A percentile compares a stretch with the other conserved stretches of the same genome.
phyloP scores from a whole-genome alignment of 2,329 filamentous ascomycete genomes.

The Microdochium bolleyi region DNA sequence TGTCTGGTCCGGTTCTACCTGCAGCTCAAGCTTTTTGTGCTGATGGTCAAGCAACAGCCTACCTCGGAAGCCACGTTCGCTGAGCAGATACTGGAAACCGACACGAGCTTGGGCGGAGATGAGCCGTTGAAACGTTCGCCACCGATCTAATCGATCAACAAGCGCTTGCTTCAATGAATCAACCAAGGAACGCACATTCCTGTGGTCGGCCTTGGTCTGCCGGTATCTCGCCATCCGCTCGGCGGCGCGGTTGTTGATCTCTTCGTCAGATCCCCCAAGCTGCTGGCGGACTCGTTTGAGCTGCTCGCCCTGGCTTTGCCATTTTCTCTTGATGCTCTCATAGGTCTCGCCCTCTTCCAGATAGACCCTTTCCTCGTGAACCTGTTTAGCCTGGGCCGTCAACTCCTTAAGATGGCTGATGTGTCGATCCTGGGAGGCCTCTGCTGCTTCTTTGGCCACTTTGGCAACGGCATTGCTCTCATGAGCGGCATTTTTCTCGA shows the following conservation, averaged over 20 bases:
- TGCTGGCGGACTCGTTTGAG: conserved; percentile 47
- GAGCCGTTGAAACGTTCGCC: conserved; percentile 71
- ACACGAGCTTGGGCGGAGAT: conserved; percentile 82
- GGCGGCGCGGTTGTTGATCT: conserved; percentile 47
- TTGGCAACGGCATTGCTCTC: conserved; percentile 40
- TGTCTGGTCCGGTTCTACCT: conserved; percentile 65
- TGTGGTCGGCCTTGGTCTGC: conserved; percentile 30
- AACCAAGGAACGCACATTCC: conserved; percentile 33
- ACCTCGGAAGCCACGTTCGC: conserved; percentile 83
- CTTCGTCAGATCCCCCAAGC: conserved; percentile 55
- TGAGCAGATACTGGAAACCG: conserved; percentile 82
- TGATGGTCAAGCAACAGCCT: conserved; percentile 71
- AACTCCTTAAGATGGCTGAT: conserved; percentile 42
- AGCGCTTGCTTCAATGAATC: conserved; percentile 50
- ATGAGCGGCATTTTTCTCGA: conserved; percentile 54
- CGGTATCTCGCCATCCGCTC: conserved; percentile 31
- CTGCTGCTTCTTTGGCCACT: conserved; percentile 32
- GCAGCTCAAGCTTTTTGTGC: conserved; percentile 65
- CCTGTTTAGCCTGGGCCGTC: conserved; percentile 41
- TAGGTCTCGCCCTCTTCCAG: conserved; percentile 59
- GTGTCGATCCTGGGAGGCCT: conserved; percentile 39
- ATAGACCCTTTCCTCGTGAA: conserved; percentile 48
- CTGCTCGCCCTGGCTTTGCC: conserved; percentile 46
- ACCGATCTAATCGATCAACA: conserved; percentile 62
- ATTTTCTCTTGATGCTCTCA: conserved; percentile 44